These are phyloP conservation scores for Alternaria conjuncta DNA, from an alignment of 2,329 filamentous ascomycete species.

Conservation along the genomic window DNA sequence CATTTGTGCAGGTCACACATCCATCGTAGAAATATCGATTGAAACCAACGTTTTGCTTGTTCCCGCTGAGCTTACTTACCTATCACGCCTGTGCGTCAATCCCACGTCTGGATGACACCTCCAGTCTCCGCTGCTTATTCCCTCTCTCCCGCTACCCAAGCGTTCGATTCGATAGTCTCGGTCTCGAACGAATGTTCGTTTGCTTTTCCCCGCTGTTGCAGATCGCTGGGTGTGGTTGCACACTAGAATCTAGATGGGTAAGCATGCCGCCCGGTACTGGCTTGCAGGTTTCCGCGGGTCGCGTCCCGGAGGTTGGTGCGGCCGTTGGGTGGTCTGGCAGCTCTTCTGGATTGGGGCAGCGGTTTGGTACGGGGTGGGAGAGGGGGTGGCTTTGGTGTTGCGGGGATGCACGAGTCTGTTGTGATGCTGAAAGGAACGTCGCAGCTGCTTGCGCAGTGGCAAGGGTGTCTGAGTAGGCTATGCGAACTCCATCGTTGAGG, in stretches of 20 bases:
- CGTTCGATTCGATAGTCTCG: conserved; percentile 1
- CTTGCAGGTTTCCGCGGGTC: not conserved
- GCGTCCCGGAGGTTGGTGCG: not conserved
- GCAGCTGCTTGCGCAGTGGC: not conserved
- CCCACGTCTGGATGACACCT: not conserved
- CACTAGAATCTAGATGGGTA: not conserved
- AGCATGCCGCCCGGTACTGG: not conserved
- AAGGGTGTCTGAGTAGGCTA: not conserved
- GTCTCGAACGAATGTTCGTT: not conserved
- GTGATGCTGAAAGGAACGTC: not conserved
- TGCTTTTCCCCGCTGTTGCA: not conserved
- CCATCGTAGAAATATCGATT: not conserved
- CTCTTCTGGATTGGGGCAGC: not conserved
- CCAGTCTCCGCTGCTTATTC: not conserved
- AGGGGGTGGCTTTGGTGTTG: not conserved
- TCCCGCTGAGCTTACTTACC: not conserved
- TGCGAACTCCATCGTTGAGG: not conserved
- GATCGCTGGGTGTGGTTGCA: not conserved
- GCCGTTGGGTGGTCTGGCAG: not conserved
- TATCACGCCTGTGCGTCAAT: not conserved
- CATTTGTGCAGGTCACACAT: not conserved
- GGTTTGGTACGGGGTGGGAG: not conserved
- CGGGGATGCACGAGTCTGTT: not conserved
- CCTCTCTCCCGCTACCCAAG: not conserved
- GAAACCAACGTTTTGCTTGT: not conserved